phyloP scores from a whole-genome alignment of 176 grass and related monocot species.

The Phoenix roebelenii region DNA sequence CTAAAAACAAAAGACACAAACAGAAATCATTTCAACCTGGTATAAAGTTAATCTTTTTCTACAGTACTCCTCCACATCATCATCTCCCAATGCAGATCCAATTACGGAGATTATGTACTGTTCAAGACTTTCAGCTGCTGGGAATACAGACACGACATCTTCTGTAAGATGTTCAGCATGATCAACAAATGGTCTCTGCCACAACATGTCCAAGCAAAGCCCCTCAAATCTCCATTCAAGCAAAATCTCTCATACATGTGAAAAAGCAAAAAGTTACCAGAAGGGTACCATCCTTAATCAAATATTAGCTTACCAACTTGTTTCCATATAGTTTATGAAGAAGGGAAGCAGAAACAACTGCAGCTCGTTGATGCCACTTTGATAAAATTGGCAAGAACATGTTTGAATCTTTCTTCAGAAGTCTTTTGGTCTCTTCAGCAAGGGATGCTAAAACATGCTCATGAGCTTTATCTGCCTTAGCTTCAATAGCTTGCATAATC shows the following conservation, averaged over 20 bases:
- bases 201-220: constrained; percentile 12
- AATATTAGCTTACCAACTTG: constrained; percentile 61
- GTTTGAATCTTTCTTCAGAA: constrained; percentile 81
- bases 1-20: not conserved
- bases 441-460: constrained; percentile 83
- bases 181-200: constrained; percentile 89
- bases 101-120: constrained; percentile 77
- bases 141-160: constrained; percentile 90
- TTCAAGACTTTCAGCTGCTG: constrained; percentile 70
- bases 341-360: constrained; percentile 87
- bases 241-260: not conserved
- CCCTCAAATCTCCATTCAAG: not conserved
- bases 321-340: constrained; percentile 93
- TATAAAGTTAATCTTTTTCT: constrained; percentile 65
- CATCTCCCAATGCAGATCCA: constrained; percentile 66
- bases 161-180: constrained; percentile 87
- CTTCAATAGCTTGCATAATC: constrained; percentile 73
- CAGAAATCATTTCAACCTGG: constrained; percentile 45
- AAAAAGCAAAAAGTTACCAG: too few relatives aligned
- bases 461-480: constrained; percentile 47
- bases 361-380: constrained; percentile 75
- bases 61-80: constrained; percentile 62
- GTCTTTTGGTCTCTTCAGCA: constrained; percentile 72
- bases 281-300: not conserved
- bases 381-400: constrained; percentile 69